These are phyloP conservation scores for Anastatica hierochuntica DNA, from an alignment of 345 rosid genomes.

Conservation along the genomic window DNA sequence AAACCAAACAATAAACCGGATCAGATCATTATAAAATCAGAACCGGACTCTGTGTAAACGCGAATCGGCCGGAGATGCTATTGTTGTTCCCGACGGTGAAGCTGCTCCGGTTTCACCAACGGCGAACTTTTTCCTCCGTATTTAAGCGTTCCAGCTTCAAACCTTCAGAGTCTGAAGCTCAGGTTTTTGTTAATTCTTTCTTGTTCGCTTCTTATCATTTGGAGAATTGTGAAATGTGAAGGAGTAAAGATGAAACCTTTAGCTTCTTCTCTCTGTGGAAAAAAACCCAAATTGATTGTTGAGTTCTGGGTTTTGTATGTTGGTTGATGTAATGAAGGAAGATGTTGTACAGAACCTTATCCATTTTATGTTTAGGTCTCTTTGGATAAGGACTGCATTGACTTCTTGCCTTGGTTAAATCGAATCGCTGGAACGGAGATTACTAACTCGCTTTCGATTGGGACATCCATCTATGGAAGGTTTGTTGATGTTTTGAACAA, in stretches of 20 bases:
- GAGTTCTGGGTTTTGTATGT: neutral
- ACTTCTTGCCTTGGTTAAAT: slow-evolving; percentile 82
- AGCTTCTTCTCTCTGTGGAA: neutral
- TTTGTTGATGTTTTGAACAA: slow-evolving; percentile 11
- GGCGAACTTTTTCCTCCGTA: slow-evolving; percentile 2
- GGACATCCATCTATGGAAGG: slow-evolving; percentile 68
- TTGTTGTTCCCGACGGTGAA: neutral
- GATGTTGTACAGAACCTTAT: neutral
- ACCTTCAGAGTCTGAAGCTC: slow-evolving; percentile 6
- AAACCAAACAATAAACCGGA: too few species aligned
- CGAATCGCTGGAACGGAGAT: slow-evolving; percentile 47
- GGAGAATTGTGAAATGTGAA: too few species aligned
- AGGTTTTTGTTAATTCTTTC: slow-evolving; percentile 4
- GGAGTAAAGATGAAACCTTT: slow-evolving; percentile 15
- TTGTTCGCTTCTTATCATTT: too few species aligned
- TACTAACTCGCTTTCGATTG: slow-evolving; percentile 49
- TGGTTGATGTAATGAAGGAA: neutral
- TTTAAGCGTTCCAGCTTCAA: neutral
- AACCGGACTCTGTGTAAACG: too few species aligned
- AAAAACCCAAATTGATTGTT: too few species aligned
- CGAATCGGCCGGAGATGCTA: slow-evolving; percentile 11
- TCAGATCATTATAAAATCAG: too few species aligned
- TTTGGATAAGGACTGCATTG: slow-evolving; percentile 35
- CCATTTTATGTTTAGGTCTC: slow-evolving; percentile 22
- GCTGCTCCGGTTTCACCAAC: slow-evolving; percentile 3